Conservation (phyloP, 345 rosid genomes). For the Hevea brasiliensis region DNA sequence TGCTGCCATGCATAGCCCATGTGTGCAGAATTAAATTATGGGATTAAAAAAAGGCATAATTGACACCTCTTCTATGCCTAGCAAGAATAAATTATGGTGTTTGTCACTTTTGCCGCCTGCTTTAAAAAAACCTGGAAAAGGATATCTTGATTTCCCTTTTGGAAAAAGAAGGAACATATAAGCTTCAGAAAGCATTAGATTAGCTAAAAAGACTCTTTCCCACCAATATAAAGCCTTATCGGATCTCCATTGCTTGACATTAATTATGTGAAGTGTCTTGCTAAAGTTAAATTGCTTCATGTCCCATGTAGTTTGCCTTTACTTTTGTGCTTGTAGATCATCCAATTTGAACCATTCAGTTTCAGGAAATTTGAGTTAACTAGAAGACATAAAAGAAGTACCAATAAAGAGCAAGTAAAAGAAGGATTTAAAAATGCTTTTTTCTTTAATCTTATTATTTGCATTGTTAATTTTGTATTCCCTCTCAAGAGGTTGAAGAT, state of each 20-base stretch:
- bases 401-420: background rate
- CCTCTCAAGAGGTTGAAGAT: background rate
- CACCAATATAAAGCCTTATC: background rate
- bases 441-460: background rate
- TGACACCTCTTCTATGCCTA: background rate
- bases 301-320: too few relatives aligned
- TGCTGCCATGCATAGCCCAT: conserved; percentile 1
- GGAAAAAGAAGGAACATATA: background rate
- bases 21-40: background rate
- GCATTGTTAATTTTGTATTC: background rate
- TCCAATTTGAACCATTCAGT: too few relatives aligned
- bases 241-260: background rate
- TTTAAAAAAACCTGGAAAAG: background rate
- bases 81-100: background rate
- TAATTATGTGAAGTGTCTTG: too few relatives aligned
- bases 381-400: too few relatives aligned
- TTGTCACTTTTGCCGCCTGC: background rate
- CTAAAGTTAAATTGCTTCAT: too few relatives aligned
- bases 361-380: too few relatives aligned
- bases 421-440: background rate
- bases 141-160: background rate
- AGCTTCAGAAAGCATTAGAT: background rate
- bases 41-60: background rate
- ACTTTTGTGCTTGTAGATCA: too few relatives aligned
- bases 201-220: background rate